These are phyloP conservation scores for Candida pseudofarinosa DNA, from an alignment of 805 yeast genomes.

Conservation along the genomic window DNA sequence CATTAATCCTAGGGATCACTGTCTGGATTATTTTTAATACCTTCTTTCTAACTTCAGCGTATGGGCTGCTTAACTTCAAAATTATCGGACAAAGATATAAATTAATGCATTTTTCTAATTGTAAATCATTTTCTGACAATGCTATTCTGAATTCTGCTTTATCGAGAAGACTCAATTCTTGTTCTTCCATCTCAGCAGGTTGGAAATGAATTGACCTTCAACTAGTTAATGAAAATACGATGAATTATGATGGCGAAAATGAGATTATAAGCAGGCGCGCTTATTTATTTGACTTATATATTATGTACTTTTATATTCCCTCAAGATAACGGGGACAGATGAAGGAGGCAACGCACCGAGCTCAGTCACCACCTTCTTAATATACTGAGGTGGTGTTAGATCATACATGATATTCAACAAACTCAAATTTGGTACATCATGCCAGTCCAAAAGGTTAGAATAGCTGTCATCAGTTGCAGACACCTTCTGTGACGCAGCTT, in stretches of 20 bases:
- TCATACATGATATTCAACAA: slow-evolving; percentile 87
- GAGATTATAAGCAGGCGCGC: background rate
- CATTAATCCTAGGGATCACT: slow-evolving; percentile 60
- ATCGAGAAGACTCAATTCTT: slow-evolving; percentile 60
- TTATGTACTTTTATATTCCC: slow-evolving; percentile 71
- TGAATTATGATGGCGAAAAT: background rate
- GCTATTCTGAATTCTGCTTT: slow-evolving; percentile 82
- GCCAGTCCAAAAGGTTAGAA: slow-evolving; percentile 59
- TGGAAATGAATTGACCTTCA: no score
- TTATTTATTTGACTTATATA: background rate
- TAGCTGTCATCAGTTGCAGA: slow-evolving; percentile 20
- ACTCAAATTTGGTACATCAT: slow-evolving; percentile 56
- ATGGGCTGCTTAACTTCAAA: slow-evolving; percentile 71
- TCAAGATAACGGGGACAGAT: slow-evolving; percentile 93
- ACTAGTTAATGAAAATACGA: no score
- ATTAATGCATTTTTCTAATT: slow-evolving; percentile 56
- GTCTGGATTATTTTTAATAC: slow-evolving; percentile 66
- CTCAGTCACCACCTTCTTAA: slow-evolving; percentile 93
- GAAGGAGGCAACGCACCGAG: slow-evolving; percentile 95
- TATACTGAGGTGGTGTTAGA: slow-evolving; percentile 88
- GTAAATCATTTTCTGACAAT: slow-evolving; percentile 62
- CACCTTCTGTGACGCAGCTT: slow-evolving; percentile 7
- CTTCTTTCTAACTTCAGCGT: slow-evolving; percentile 60
- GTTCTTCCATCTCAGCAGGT: slow-evolving; percentile 29
- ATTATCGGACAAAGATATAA: slow-evolving; percentile 73